These are phyloP conservation scores for Ceratocystis albifundus DNA, from an alignment of 2,329 filamentous ascomycete genomes.

Conservation along the genomic window DNA sequence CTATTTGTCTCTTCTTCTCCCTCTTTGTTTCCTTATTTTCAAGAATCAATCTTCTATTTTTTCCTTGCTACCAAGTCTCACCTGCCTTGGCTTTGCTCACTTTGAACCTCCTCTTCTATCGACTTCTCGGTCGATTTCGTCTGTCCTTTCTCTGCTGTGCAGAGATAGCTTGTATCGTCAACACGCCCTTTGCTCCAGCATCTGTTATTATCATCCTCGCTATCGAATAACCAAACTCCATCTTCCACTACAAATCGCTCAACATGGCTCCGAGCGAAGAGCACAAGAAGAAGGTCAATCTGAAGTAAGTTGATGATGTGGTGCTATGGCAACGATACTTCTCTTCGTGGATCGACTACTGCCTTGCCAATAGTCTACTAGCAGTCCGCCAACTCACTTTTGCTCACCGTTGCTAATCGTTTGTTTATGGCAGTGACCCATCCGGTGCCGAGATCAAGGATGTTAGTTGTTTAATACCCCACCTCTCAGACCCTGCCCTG, in stretches of 20 bases:
- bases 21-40: background rate
- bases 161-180: constrained; percentile 11
- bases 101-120: background rate
- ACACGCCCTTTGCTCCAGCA: background rate
- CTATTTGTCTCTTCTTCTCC: constrained; percentile 3
- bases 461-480: constrained; percentile 39
- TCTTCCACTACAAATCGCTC: constrained; percentile 26
- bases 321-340: background rate
- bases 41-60: background rate
- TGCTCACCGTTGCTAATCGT: constrained; percentile 28
- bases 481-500: background rate
- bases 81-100: constrained; percentile 4
- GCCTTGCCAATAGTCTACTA: too few species aligned
- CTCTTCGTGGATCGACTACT: background rate
- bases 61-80: background rate
- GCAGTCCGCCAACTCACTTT: background rate
- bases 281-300: constrained; percentile 72
- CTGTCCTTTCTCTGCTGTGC: constrained; percentile 22
- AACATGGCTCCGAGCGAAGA: constrained; percentile 54
- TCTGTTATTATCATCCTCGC: too few species aligned
- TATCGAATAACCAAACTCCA: background rate
- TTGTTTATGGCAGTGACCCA: constrained; percentile 52
- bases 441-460: constrained; percentile 80
- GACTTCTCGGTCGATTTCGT: constrained; percentile 3
- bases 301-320: constrained; percentile 49